These are phyloP conservation scores for Boletus smithii DNA, from an alignment of 1,284 basidiomycete genomes.

Conservation along the genomic window DNA sequence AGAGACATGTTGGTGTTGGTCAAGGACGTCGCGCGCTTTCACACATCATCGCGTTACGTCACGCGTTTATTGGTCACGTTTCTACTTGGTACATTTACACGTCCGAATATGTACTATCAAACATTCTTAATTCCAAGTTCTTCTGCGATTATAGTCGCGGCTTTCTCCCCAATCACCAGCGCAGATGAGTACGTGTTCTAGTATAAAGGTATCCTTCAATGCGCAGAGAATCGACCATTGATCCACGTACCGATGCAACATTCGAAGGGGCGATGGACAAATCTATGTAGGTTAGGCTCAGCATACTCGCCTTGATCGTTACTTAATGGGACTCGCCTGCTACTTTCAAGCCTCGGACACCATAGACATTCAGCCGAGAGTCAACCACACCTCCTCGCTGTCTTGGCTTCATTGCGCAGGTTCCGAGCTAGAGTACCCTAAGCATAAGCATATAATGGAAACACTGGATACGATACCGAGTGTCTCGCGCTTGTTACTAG, in stretches of 20 bases:
- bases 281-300: slow-evolving; percentile 27
- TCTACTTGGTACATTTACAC: too few species aligned
- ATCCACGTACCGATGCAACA: slow-evolving; percentile 25
- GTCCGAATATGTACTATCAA: slow-evolving; percentile 8
- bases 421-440: slow-evolving; percentile 46
- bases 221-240: not conserved
- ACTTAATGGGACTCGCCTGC: slow-evolving; percentile 31
- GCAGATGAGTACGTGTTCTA: slow-evolving; percentile 27
- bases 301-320: not conserved
- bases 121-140: slow-evolving; percentile 21
- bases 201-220: slow-evolving; percentile 7
- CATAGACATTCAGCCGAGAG: slow-evolving; percentile 59
- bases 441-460: not conserved
- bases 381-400: slow-evolving; percentile 61
- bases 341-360: slow-evolving; percentile 56
- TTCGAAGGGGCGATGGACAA: slow-evolving; percentile 35
- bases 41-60: slow-evolving; percentile 20
- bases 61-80: slow-evolving; percentile 26
- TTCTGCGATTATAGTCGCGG: slow-evolving; percentile 20
- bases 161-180: slow-evolving; percentile 28
- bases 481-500: slow-evolving; percentile 46
- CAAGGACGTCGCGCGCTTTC: slow-evolving; percentile 8
- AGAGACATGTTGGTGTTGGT: slow-evolving; percentile 61
- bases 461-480: slow-evolving; percentile 39
- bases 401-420: slow-evolving; percentile 64